These are phyloP conservation scores for slime mould (Dictyostelium discoideum) DNA, from an alignment of 78 protist species.

Conservation along the genomic window DNA sequence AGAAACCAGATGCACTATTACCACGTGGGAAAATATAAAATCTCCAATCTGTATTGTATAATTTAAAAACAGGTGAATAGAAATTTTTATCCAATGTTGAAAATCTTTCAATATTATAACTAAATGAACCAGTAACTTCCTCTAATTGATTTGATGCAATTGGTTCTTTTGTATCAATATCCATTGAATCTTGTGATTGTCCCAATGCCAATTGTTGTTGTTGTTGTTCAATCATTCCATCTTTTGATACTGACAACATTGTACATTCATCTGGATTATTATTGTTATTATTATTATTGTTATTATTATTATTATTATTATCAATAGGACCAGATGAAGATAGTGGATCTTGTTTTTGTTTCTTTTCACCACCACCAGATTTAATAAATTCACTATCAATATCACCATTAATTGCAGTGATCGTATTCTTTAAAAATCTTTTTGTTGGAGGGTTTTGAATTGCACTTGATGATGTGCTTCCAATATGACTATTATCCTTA, in stretches of 20 bases:
- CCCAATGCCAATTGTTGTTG: neutral
- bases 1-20: conserved; percentile 52
- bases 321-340: neutral
- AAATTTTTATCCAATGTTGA: conserved; percentile 52
- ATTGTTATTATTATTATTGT: neutral
- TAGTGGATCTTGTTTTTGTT: conserved; percentile 6
- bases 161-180: neutral
- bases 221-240: neutral
- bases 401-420: neutral
- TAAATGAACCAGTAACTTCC: conserved; percentile 43
- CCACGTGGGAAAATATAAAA: conserved; percentile 76
- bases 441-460: neutral
- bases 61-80: conserved; percentile 61
- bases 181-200: conserved; percentile 1
- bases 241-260: neutral
- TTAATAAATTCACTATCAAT: conserved; percentile 5
- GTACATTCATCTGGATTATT: neutral
- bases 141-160: conserved; percentile 1
- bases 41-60: conserved; percentile 58
- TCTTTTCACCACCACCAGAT: conserved; percentile 9
- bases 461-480: neutral
- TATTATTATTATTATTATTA: neutral
- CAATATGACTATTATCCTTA: neutral
- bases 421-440: neutral
- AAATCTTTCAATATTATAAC: conserved; percentile 38